A percentile compares a stretch with the other conserved stretches of the same genome.
Conservation (phyloP, 1,284 basidiomycete species). For the Austroboletus niveus region DNA sequence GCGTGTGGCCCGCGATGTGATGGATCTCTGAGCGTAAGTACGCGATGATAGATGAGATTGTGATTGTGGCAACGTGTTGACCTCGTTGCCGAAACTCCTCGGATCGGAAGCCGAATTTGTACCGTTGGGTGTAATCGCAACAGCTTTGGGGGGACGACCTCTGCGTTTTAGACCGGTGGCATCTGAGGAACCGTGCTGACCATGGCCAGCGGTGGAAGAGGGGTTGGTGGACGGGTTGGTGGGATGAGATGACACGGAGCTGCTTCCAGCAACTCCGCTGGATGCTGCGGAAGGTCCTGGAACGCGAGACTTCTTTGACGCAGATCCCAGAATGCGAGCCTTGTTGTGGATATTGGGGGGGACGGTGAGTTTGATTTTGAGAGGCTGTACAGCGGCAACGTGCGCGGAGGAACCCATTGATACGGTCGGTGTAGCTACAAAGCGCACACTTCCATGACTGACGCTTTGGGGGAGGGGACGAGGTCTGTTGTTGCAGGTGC, state of each 20-base stretch:
- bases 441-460: slow-evolving; percentile 26
- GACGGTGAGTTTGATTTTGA: slow-evolving; percentile 77
- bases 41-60: slow-evolving; percentile 34
- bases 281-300: slow-evolving; percentile 12
- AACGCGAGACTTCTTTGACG: slow-evolving; percentile 21
- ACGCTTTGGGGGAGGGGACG: slow-evolving; percentile 26
- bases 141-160: slow-evolving; percentile 53
- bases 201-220: slow-evolving; percentile 29
- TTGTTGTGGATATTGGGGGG: slow-evolving; percentile 52
- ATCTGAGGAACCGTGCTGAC: slow-evolving; percentile 20
- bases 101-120: slow-evolving; percentile 19
- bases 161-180: slow-evolving; percentile 47
- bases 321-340: slow-evolving; percentile 29
- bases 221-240: slow-evolving; percentile 6
- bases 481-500: slow-evolving; percentile 62
- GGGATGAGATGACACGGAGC: slow-evolving; percentile 11
- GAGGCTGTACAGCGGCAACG: slow-evolving; percentile 36
- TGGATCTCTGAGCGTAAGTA: slow-evolving; percentile 17
- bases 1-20: slow-evolving; percentile 26
- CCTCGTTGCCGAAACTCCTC: slow-evolving; percentile 30
- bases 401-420: slow-evolving; percentile 21
- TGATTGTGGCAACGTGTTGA: slow-evolving; percentile 33
- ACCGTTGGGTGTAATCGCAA: slow-evolving; percentile 27
- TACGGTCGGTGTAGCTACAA: slow-evolving; percentile 30
- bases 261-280: slow-evolving; percentile 20